These are phyloP conservation scores for Ricinus communis DNA, from an alignment of 345 rosid genomes.

Conservation along the genomic window DNA sequence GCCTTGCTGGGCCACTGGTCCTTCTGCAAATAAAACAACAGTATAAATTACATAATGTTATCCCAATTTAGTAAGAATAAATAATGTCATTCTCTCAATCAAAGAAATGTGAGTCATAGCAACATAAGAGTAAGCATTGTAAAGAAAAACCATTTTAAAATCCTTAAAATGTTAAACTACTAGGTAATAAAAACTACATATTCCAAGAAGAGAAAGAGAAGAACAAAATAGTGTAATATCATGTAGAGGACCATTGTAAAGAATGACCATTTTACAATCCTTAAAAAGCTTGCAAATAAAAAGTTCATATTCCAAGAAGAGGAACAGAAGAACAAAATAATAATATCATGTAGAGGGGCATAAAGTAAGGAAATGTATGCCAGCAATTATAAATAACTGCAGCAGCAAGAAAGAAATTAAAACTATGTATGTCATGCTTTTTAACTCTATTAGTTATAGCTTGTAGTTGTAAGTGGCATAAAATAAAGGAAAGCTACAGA, in stretches of 20 bases:
- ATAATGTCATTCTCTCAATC: background rate
- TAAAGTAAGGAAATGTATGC: background rate
- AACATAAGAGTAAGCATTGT: slow-evolving; percentile 1
- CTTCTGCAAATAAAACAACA: slow-evolving; percentile 48
- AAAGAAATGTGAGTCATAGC: background rate
- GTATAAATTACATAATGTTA: background rate
- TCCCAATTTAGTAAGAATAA: background rate
- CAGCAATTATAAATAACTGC: too few relatives aligned
- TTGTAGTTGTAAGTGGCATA: background rate
- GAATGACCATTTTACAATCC: too few relatives aligned
- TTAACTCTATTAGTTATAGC: too few relatives aligned
- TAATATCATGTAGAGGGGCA: too few relatives aligned
- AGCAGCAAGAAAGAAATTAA: too few relatives aligned
- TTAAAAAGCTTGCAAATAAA: too few relatives aligned
- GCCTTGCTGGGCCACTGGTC: slow-evolving; percentile 94
- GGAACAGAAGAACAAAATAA: too few relatives aligned
- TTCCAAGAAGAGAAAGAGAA: background rate
- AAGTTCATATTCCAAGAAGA: too few relatives aligned
- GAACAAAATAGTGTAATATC: background rate
- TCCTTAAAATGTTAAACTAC: background rate
- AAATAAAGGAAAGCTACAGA: background rate
- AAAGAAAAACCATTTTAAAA: background rate
- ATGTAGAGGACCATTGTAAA: too few relatives aligned
- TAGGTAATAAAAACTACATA: background rate
- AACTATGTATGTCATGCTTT: too few relatives aligned